Evolutionary conservation across 176 grass and related monocot genomes (phyloP).

Genomic region (Juncus inflexus): DNA sequence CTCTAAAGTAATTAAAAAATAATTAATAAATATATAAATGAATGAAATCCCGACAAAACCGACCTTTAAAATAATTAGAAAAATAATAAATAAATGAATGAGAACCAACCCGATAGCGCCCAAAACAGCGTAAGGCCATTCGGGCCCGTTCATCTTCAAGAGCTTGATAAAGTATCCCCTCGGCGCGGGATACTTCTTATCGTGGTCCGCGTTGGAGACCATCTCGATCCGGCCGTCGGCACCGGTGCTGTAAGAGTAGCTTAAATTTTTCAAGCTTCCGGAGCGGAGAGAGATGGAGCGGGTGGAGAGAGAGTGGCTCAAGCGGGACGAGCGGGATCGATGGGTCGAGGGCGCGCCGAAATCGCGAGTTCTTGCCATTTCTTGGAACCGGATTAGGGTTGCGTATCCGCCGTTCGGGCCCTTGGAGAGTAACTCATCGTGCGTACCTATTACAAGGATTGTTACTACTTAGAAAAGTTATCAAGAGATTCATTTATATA

Average conservation of each 20-base stretch:
- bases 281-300: constrained; percentile 70
- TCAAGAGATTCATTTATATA: too few relatives aligned
- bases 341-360: constrained; percentile 42
- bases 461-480: too few relatives aligned
- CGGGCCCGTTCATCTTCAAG: constrained; percentile 65
- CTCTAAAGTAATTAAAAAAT: too few relatives aligned
- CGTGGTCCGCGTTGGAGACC: constrained; percentile 70
- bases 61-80: too few relatives aligned
- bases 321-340: constrained; percentile 47
- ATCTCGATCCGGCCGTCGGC: constrained; percentile 75
- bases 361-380: constrained; percentile 61
- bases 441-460: constrained; percentile 40
- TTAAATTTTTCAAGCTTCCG: constrained; percentile 70
- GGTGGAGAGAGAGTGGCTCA: constrained; percentile 69
- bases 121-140: constrained; percentile 68
- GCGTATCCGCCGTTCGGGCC: constrained; percentile 57
- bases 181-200: constrained; percentile 56
- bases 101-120: constrained; percentile 61
- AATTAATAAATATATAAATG: too few relatives aligned
- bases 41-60: too few relatives aligned
- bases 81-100: too few relatives aligned
- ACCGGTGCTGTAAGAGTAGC: constrained; percentile 70
- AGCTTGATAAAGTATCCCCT: constrained; percentile 67
- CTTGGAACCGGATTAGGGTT: constrained; percentile 65
- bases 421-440: constrained; percentile 67